Evolutionary conservation across 805 yeast species (phyloP), one percentile per base, ranked within the genome.

Genomic region (Deakozyma indianensis): DNA sequence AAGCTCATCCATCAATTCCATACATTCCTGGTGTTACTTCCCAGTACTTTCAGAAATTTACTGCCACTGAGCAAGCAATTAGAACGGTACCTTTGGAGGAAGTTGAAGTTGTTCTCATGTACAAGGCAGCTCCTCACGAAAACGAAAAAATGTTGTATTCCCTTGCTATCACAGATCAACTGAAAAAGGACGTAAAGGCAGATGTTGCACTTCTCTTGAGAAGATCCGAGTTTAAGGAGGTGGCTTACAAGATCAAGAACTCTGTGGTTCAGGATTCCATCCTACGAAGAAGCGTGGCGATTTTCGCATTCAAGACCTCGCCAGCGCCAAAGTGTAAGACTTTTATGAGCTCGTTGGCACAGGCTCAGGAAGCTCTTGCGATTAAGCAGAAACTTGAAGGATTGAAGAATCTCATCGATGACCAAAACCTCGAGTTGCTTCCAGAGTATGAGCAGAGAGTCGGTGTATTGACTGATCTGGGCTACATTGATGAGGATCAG

Each of bases 361-460:
- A 32, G 38, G 38, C 38, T 5, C 38, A 32, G 38, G 38, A 32
- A n/a, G 38, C 18, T 14, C 18, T 32, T 14, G 38, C 38, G 7
- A 32, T 32, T n/a, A 7, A 32, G 18, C 18, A 32, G 18, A 32
- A 32, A n/a, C 11, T 32, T 15, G 46, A 35, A 15, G 40, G 23
- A 16, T 41, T 46, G 42, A 29, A 43, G 29, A 69, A 72, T 42
- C 65, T 81, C 42, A 73, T 87, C 51, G 80, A 94, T 1, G 94
- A 85, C 48, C 95, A 88, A 53, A 92, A 88, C 56, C 66, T 92
- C 55, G 95, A 85, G 52, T 67, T 92, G 41, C 68, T 92, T 29
- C 97, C 98, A 0, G 96, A 92, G 58, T 92, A 92, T 58, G 94
- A 86, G 56, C 94, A 85, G 61, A 75, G 98, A 53, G 65, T 92